Conservation (phyloP, 768 basidiomycete species). For the Suillus lakei region DNA sequence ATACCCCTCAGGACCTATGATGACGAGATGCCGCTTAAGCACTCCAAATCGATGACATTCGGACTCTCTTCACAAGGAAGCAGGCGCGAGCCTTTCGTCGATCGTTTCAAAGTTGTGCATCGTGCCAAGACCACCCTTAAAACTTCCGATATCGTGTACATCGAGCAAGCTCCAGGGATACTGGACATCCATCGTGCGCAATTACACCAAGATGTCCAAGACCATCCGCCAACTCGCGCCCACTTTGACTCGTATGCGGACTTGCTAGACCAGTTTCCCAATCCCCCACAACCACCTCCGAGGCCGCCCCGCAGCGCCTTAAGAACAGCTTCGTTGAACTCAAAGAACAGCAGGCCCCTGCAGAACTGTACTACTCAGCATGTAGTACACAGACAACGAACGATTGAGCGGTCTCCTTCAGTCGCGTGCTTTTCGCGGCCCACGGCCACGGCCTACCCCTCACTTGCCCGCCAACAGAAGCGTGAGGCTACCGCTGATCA, state of each 20-base stretch:
- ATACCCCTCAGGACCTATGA: constrained; percentile 2
- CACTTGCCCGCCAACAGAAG: background rate
- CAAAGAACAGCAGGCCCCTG: background rate
- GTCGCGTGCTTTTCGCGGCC: background rate
- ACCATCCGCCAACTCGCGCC: background rate
- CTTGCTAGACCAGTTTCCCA: constrained; percentile 19
- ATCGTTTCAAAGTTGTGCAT: constrained; percentile 10
- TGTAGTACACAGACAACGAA: background rate
- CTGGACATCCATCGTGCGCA: constrained; percentile 4
- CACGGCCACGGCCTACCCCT: constrained; percentile 7
- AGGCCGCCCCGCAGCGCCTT: constrained; percentile 8
- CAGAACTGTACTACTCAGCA: background rate
- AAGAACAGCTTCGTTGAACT: constrained; percentile 9
- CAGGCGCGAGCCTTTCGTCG: background rate
- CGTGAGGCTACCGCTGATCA: constrained; percentile 1
- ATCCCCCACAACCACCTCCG: constrained; percentile 14
- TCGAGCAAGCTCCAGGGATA: constrained; percentile 8
- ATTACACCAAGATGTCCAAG: background rate
- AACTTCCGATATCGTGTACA: constrained; percentile 12
- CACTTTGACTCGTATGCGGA: constrained; percentile 3
- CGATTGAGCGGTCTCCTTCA: background rate
- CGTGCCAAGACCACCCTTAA: constrained; percentile 16
- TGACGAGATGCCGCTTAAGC: constrained; percentile 12
- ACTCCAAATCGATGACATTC: constrained; percentile 17
- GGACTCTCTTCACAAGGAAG: constrained; percentile 6